Evolutionary conservation across 2,329 filamentous ascomycete genomes (phyloP).

Genomic region (Fusarium sp.): DNA sequence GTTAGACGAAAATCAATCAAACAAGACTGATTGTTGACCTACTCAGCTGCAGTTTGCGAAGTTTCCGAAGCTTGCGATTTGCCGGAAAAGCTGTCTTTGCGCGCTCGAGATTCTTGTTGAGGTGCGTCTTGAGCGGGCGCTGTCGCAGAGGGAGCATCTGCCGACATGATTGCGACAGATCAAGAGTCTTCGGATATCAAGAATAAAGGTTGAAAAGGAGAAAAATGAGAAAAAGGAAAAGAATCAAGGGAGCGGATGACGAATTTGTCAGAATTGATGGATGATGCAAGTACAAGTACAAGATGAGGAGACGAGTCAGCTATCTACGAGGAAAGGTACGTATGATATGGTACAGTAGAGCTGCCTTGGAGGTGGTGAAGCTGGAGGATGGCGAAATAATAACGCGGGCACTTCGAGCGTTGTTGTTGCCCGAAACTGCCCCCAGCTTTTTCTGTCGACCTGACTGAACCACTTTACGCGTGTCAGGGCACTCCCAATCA

Average conservation of each 20-base stretch:
- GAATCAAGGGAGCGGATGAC: constrained; percentile 10
- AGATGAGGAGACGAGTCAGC: constrained; percentile 24
- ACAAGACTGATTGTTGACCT: constrained; percentile 38
- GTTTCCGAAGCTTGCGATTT: constrained; percentile 69
- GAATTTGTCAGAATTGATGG: constrained; percentile 12
- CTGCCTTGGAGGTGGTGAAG: constrained; percentile 14
- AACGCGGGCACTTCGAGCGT: constrained; percentile 4
- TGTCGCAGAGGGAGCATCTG: constrained; percentile 56
- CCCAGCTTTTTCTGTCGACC: constrained; percentile 14
- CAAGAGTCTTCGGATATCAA: neutral
- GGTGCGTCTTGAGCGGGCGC: constrained; percentile 42
- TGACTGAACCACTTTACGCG: constrained; percentile 56
- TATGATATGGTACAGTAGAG: neutral
- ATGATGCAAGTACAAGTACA: constrained; percentile 24
- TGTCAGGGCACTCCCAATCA: constrained; percentile 52
- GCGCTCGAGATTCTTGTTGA: constrained; percentile 51
- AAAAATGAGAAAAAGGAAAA: neutral
- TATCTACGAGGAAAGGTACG: neutral
- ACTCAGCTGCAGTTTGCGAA: constrained; percentile 83
- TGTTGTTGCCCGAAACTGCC: neutral
- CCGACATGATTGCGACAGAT: constrained; percentile 51
- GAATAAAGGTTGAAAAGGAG: neutral
- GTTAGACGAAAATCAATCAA: neutral
- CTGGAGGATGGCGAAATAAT: constrained; percentile 29
- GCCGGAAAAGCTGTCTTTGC: constrained; percentile 73